Conservation (phyloP, 331 rosid genomes). For the Malus hybrid region DNA sequence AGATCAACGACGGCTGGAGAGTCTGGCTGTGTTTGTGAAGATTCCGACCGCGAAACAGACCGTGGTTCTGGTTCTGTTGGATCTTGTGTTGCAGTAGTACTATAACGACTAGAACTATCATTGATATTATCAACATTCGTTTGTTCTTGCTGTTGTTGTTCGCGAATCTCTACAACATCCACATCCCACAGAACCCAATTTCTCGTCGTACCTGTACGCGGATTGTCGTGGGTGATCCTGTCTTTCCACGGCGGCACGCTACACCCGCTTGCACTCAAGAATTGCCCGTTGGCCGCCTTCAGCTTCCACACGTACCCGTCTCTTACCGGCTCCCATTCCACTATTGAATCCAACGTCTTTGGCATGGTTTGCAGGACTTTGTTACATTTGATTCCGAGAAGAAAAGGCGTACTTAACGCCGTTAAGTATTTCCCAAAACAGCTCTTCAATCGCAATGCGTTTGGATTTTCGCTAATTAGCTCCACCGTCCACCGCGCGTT, state of each 20-base stretch:
- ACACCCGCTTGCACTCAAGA: slow-evolving; percentile 26
- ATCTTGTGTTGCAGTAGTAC: background rate
- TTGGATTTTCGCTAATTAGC: slow-evolving; percentile 14
- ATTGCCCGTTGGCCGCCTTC: slow-evolving; percentile 15
- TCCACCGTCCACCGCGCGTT: slow-evolving; percentile 25
- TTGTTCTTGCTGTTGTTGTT: background rate
- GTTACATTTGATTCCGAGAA: slow-evolving; percentile 25
- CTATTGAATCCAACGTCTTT: background rate
- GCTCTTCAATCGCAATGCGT: slow-evolving; percentile 25
- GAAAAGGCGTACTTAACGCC: slow-evolving; percentile 6
- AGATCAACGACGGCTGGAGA: background rate
- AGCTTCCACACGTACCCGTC: slow-evolving; percentile 26
- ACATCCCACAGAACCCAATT: slow-evolving; percentile 29
- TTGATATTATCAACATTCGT: background rate
- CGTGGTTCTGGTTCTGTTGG: background rate
- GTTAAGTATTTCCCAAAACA: slow-evolving; percentile 31
- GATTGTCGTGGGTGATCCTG: slow-evolving; percentile 23
- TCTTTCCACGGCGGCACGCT: slow-evolving; percentile 29
- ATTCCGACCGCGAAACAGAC: background rate
- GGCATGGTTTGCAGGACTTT: slow-evolving; percentile 18
- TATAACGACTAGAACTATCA: background rate
- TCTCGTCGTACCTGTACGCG: slow-evolving; percentile 2
- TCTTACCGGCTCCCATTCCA: slow-evolving; percentile 33
- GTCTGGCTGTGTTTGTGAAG: background rate
- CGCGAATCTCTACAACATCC: slow-evolving; percentile 12